These are phyloP conservation scores for Mortierella sp. DNA, from an alignment of 371 early-diverging fungal genomes.

Conservation along the genomic window DNA sequence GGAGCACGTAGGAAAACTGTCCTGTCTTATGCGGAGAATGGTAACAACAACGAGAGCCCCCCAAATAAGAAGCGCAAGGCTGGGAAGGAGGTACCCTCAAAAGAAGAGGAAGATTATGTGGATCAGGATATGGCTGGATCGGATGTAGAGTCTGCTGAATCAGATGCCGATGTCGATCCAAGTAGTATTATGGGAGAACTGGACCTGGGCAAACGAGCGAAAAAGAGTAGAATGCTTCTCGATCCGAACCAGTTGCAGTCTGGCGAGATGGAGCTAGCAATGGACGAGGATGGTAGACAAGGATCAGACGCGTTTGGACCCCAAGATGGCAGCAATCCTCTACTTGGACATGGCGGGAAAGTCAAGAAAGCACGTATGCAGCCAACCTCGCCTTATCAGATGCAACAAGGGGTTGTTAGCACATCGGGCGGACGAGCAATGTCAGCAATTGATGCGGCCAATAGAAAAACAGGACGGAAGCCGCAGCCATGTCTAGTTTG, in stretches of 20 bases:
- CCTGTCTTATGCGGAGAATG: slow-evolving; percentile 53
- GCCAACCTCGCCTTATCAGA: slow-evolving; percentile 31
- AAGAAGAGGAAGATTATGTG: slow-evolving; percentile 46
- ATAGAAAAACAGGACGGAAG: slow-evolving; percentile 32
- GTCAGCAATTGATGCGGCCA: slow-evolving; percentile 23
- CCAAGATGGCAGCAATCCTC: slow-evolving; percentile 16
- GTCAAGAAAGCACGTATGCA: slow-evolving; percentile 45
- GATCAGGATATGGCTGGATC: slow-evolving; percentile 40
- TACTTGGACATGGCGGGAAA: slow-evolving; percentile 26
- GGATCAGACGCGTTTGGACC: slow-evolving; percentile 3
- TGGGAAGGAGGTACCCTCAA: slow-evolving; percentile 45
- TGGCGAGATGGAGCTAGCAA: slow-evolving; percentile 10
- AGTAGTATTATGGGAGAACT: slow-evolving; percentile 30
- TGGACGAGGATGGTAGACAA: slow-evolving; percentile 34
- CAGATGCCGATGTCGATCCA: slow-evolving; percentile 35
- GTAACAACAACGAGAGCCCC: slow-evolving; percentile 38
- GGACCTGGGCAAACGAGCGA: slow-evolving; percentile 28
- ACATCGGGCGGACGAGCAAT: slow-evolving; percentile 14
- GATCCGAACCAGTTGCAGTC: slow-evolving; percentile 31
- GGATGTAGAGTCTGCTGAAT: slow-evolving; percentile 34
- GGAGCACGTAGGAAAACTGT: slow-evolving; percentile 55
- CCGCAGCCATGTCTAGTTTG: slow-evolving; percentile 49
- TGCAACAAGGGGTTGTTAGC: slow-evolving; percentile 7
- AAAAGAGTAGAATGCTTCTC: slow-evolving; percentile 23
- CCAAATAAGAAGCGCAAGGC: slow-evolving; percentile 53